Percentiles rank a stretch among this genome's conserved stretches.
Conservation (phyloP, 257 asterid species). For the Anisodus tanguticus region DNA sequence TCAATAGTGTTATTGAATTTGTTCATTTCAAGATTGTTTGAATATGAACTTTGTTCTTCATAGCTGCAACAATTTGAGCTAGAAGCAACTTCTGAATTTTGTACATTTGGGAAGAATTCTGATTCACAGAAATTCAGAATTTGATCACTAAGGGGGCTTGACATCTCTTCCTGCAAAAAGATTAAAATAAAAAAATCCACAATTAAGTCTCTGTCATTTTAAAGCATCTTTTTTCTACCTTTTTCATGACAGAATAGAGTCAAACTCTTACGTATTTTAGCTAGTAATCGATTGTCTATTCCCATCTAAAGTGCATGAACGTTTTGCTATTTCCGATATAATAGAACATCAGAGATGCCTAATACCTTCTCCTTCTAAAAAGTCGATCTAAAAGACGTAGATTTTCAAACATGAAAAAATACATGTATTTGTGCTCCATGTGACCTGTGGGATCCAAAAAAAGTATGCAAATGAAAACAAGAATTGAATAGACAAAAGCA, state of each 20-base stretch:
- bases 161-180: slow-evolving; percentile 64
- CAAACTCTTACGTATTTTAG: background rate
- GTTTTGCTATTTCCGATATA: background rate
- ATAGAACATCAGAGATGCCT: background rate
- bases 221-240: background rate
- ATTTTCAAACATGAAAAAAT: background rate
- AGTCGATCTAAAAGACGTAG: background rate
- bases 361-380: background rate
- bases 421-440: background rate
- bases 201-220: background rate
- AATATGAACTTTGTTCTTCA: slow-evolving; percentile 51
- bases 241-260: background rate
- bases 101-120: slow-evolving; percentile 67
- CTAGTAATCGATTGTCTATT: background rate
- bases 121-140: slow-evolving; percentile 72
- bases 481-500: background rate
- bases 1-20: slow-evolving; percentile 35
- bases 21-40: slow-evolving; percentile 47
- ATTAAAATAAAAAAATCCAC: too few relatives aligned
- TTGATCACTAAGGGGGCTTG: slow-evolving; percentile 75
- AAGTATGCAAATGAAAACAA: background rate
- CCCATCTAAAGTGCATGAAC: background rate
- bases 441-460: slow-evolving; percentile 15
- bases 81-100: slow-evolving; percentile 73
- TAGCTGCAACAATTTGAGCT: slow-evolving; percentile 72